Conservation (phyloP, 306 rosid genomes). For the Arachis hypogaea region DNA sequence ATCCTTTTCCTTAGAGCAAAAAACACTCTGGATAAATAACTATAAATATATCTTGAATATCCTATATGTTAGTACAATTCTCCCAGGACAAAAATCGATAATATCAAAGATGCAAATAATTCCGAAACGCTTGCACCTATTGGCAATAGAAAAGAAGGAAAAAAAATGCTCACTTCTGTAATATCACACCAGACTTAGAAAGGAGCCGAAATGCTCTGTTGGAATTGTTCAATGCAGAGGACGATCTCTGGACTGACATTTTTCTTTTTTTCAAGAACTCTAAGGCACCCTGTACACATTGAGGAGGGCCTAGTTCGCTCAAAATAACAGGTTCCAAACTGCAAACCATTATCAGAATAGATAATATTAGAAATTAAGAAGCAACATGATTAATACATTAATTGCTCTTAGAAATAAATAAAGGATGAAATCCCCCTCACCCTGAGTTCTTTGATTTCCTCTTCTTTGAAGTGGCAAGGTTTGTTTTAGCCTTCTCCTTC, state of each 20-base stretch:
- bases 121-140: not conserved
- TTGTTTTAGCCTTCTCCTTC: slow-evolving; percentile 51
- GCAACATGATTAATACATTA: slow-evolving; percentile 7
- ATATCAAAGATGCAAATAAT: slow-evolving; percentile 13
- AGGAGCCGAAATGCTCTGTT: slow-evolving; percentile 81
- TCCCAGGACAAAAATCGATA: not conserved
- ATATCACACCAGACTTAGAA: slow-evolving; percentile 61
- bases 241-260: slow-evolving; percentile 72
- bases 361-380: slow-evolving; percentile 8
- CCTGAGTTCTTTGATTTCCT: slow-evolving; percentile 60
- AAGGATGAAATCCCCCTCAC: slow-evolving; percentile 49
- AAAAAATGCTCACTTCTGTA: slow-evolving; percentile 42
- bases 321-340: slow-evolving; percentile 66
- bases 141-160: not conserved
- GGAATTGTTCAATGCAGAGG: slow-evolving; percentile 76
- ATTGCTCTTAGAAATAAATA: not conserved
- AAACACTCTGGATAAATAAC: not conserved
- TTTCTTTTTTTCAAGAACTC: slow-evolving; percentile 78
- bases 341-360: slow-evolving; percentile 40
- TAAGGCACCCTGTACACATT: slow-evolving; percentile 66
- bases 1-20: slow-evolving; percentile 19
- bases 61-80: slow-evolving; percentile 32
- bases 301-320: slow-evolving; percentile 63
- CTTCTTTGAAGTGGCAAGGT: slow-evolving; percentile 53
- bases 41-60: slow-evolving; percentile 14